Percentiles rank a stretch among this genome's conserved stretches.
Conservation (phyloP, 352 stramenopile genomes). For the Thraustochytrium sp. region DNA sequence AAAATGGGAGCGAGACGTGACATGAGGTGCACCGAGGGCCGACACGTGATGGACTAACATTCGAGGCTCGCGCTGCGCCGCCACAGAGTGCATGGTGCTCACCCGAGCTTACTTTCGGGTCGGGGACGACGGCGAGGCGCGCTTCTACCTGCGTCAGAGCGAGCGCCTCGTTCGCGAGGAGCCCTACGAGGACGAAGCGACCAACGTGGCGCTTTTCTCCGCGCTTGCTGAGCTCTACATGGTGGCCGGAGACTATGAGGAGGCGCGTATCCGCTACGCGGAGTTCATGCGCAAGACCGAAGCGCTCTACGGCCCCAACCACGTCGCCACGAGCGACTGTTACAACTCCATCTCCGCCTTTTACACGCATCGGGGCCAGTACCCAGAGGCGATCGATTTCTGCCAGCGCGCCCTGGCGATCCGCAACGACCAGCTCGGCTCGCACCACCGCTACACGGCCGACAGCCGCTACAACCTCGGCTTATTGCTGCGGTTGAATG, state of each 20-base stretch:
- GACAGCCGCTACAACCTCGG: conserved; percentile 47
- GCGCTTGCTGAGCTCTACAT: conserved; percentile 25
- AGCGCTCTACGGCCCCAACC: not conserved
- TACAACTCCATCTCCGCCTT: conserved; percentile 46
- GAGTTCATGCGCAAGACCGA: conserved; percentile 42
- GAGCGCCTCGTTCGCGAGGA: conserved; percentile 1
- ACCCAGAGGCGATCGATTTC: conserved; percentile 44
- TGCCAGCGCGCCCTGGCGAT: conserved; percentile 19
- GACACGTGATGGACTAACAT: too few relatives aligned
- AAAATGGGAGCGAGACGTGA: too few relatives aligned
- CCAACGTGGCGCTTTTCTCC: not conserved
- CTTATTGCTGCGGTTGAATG: conserved; percentile 31
- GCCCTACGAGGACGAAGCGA: conserved; percentile 31
- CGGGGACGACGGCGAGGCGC: not conserved
- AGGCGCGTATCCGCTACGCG: conserved; percentile 27
- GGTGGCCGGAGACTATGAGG: not conserved
- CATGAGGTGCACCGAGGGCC: too few relatives aligned
- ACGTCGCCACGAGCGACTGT: conserved; percentile 42
- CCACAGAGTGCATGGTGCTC: conserved; percentile 33
- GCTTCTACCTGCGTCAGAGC: conserved; percentile 3
- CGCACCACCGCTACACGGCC: conserved; percentile 42
- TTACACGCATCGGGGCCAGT: conserved; percentile 44
- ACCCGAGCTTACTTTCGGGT: conserved; percentile 8
- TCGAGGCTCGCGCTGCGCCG: too few relatives aligned
- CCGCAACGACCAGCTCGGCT: conserved; percentile 41